Evolutionary conservation across 2,329 filamentous ascomycete genomes (phyloP), one percentile per base, ranked within the genome.

Genomic region (Arthrobotrys megalospora): DNA sequence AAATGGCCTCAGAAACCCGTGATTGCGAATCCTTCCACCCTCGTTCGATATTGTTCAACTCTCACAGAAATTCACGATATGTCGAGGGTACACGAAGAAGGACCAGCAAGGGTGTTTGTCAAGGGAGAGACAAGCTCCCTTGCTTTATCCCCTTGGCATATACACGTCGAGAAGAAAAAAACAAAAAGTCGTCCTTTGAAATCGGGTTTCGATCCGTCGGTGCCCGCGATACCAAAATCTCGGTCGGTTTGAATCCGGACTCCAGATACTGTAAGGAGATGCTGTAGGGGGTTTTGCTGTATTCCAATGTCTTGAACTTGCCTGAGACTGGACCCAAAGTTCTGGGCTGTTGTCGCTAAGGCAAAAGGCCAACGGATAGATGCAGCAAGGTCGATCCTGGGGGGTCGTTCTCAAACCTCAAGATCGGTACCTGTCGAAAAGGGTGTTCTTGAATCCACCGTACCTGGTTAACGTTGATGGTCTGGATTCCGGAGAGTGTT

Each of bases 331-430:
- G 60, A 62, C 43, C 70, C 73, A 70, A 71, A 47, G 60, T 67
- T 66, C 72, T 53, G 72, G 72, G 66, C 58, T 43, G 6, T 58
- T 43, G 66, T 77, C 72, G 72, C 72, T 77, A 77, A 77, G 36
- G 47, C 50, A 63, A 36, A 71, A 71, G 63, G 45, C 62, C 63
- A 63, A 53, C 66, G 60, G 52, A 65, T 53, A 71, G 65, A 48
- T 71, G 73, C 73, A 77, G 66, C 73, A 77, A 52, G 73, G 73
- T 66, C 73, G 73, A 70, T 77, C 65, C 73, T 38, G 41, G 66
- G 58, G 60, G 12, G 41, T 28, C 64, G 45, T 62, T 47, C 66
- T 64, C 58, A 64, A 65, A 68, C 60, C 50, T 62, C 60, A 71
- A 53, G 41, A 41, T 53, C 28, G 65, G 66, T 70, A 65, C 58